Evolutionary conservation across 148 eudicot genomes (phyloP).

Genomic region (Chenopodium formosanum): DNA sequence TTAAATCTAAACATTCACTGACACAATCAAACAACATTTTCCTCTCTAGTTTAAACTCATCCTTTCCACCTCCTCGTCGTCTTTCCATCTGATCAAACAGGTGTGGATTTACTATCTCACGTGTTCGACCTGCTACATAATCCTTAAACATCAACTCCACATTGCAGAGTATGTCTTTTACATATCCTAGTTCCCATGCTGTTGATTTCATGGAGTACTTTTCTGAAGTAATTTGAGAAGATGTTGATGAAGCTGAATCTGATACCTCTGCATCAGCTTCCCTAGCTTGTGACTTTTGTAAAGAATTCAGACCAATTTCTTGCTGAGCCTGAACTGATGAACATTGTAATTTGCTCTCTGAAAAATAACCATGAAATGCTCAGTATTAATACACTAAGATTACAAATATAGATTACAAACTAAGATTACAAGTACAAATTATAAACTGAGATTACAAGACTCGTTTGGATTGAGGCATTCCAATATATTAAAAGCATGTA

Average conservation of each 20-base stretch:
- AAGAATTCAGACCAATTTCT: conserved; percentile 33
- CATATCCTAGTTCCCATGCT: conserved; percentile 65
- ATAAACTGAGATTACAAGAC: too few relatives aligned
- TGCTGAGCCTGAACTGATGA: conserved; percentile 61
- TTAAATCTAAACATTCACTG: conserved; percentile 64
- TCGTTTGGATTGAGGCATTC: too few relatives aligned
- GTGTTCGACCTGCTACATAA: conserved; percentile 54
- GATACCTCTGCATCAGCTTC: conserved; percentile 63
- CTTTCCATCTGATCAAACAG: conserved; percentile 71
- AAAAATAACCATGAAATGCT: not conserved
- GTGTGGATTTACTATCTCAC: conserved; percentile 59
- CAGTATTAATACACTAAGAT: not conserved
- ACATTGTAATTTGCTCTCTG: conserved; percentile 68
- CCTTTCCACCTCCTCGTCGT: conserved; percentile 22
- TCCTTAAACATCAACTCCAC: conserved; percentile 64
- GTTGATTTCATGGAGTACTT: conserved; percentile 30
- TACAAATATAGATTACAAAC: too few relatives aligned
- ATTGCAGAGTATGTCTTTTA: conserved; percentile 54
- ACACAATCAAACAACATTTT: conserved; percentile 76
- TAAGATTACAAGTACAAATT: not conserved
- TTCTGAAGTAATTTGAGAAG: conserved; percentile 17
- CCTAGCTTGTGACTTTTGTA: conserved; percentile 29
- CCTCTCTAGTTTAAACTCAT: conserved; percentile 32
- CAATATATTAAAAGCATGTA: too few relatives aligned
- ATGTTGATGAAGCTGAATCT: conserved; percentile 83